Evolutionary conservation across 176 grass and related monocot species (phyloP).

Genomic region (Pharus latifolius): DNA sequence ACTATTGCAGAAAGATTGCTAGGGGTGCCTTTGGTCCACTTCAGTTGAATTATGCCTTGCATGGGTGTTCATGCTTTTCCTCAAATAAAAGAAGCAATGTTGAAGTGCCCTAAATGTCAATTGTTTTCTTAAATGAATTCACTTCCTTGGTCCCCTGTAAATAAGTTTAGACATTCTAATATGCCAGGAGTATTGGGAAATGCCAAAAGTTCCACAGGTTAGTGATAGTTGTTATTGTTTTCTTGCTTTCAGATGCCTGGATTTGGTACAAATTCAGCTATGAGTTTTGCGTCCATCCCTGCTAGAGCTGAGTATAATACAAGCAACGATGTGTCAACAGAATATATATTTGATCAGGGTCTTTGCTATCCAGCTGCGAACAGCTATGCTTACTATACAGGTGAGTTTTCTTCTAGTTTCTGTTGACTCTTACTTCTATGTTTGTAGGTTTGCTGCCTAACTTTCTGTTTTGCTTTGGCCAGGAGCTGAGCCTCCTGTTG

Average conservation of each 20-base stretch:
- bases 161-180: not conserved
- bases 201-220: not conserved
- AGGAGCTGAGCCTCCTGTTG: conserved; percentile 50
- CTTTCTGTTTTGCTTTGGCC: not conserved
- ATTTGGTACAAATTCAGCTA: conserved; percentile 18
- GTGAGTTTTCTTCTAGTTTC: conserved; percentile 4
- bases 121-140: too few relatives aligned
- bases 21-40: not conserved
- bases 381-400: conserved; percentile 49
- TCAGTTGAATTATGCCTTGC: not conserved
- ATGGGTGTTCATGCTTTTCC: not conserved
- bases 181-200: not conserved
- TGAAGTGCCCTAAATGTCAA: not conserved
- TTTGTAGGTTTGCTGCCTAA: not conserved
- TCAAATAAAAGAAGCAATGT: not conserved
- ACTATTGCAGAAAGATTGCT: not conserved
- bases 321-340: conserved; percentile 21
- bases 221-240: not conserved
- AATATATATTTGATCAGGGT: conserved; percentile 52
- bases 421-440: not conserved
- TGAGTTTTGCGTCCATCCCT: conserved; percentile 21
- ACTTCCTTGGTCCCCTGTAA: not conserved
- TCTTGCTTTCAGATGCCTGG: conserved; percentile 52
- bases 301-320: conserved; percentile 32
- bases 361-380: conserved; percentile 44